Evolutionary conservation across 2,329 filamentous ascomycete species (phyloP).

Genomic region (Cytospora leucostoma): DNA sequence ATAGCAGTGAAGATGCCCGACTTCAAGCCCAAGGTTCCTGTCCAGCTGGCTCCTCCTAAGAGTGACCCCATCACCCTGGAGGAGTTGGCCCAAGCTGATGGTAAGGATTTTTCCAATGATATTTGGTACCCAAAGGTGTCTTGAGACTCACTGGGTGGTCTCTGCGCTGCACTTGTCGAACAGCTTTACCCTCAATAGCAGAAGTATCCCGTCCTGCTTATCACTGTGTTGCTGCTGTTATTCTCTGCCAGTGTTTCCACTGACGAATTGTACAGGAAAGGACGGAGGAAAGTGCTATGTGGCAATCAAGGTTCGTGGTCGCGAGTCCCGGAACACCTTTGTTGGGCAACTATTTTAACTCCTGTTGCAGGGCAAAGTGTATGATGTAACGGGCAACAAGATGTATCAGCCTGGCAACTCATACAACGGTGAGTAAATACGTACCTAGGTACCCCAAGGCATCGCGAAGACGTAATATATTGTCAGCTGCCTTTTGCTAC

Average conservation of each 20-base stretch:
- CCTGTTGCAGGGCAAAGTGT: constrained; percentile 73
- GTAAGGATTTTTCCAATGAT: constrained; percentile 51
- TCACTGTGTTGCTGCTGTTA: neutral
- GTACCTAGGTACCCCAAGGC: neutral
- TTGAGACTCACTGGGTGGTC: neutral
- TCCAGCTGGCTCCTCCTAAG: constrained; percentile 80
- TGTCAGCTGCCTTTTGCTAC: no score
- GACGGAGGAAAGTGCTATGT: constrained; percentile 68
- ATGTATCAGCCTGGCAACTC: constrained; percentile 80
- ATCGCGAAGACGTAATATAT: neutral
- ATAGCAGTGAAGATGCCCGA: constrained; percentile 51
- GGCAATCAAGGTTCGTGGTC: constrained; percentile 62
- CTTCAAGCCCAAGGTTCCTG: constrained; percentile 77
- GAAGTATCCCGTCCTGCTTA: constrained; percentile 20
- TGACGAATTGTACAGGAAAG: constrained; percentile 49
- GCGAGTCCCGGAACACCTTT: constrained; percentile 40
- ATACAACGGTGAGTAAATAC: constrained; percentile 72
- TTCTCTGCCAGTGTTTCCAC: neutral
- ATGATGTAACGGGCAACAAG: constrained; percentile 89
- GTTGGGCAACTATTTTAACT: constrained; percentile 52
- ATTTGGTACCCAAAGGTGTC: neutral
- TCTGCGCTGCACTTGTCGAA: neutral
- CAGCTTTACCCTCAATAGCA: constrained; percentile 25
- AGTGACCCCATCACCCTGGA: constrained; percentile 81
- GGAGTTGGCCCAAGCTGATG: constrained; percentile 78